Base-by-base conservation (phyloP, 768 basidiomycete species). In the Jaapia argillacea region DNA sequence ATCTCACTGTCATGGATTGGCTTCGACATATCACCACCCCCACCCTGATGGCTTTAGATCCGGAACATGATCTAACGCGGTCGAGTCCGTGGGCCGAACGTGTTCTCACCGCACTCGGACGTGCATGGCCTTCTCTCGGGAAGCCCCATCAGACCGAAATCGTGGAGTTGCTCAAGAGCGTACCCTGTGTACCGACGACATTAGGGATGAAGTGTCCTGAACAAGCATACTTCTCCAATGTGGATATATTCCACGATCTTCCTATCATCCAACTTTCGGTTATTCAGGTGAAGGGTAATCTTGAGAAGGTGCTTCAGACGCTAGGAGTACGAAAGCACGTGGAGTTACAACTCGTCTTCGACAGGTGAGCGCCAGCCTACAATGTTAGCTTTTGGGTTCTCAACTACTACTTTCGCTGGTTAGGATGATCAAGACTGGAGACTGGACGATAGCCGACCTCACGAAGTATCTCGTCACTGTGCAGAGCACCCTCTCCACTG, bases 271-370 rank as follows among this genome's bases (percentile, higher is more conserved):
- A 66, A 1, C 64, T 96, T 36, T 85, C 81, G 4, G 77, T 75
- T 2, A 52, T 64, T 2, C 42, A 58, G 0, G 66, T 92, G 50
- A 90, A 85, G 56, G 82, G 81, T 1, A 60, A 68, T 4, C 56
- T 89, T 50, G 90, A 93, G 56, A 81, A 75, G 49, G 58, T 89
- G 2, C 61, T 91, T 4, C 66, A 75, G 23, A 74, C 71, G 2
- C 63, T 97, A 0, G 94, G 91, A 7, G 88, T 97, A 7, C 75
- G 90, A 14, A 88, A 80, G 56, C 91, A 93, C 49, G 90, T 97
- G 5, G 87, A 97, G 47, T 69, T 97, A 2, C 92, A 97, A 58
- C 67, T 96, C 2, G 74, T 99, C n/a, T 99, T 99, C 56, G 77
- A 84, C 43, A 72, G 92, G 81, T 86, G 42, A 40, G 68, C 51